These are phyloP conservation scores for Paramarasmius palmivorus DNA, from an alignment of 1,284 basidiomycete species.

Conservation along the genomic window DNA sequence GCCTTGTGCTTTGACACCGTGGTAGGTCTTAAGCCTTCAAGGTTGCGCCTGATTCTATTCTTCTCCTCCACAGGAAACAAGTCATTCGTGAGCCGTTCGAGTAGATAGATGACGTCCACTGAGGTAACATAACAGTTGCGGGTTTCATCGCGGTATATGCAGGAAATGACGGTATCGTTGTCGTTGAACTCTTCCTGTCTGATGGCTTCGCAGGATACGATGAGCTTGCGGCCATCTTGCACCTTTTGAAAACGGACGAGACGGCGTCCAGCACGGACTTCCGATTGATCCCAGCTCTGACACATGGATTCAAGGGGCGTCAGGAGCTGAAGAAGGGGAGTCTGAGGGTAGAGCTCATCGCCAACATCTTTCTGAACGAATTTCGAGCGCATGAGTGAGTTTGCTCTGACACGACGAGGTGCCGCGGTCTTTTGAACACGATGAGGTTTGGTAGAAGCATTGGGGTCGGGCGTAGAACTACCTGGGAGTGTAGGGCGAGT, in stretches of 20 bases:
- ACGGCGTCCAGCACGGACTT: conserved; percentile 60
- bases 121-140: conserved; percentile 88
- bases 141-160: conserved; percentile 84
- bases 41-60: conserved; percentile 91
- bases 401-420: conserved; percentile 42
- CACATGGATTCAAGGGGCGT: conserved; percentile 56
- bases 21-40: conserved; percentile 89
- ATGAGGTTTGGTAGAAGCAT: conserved; percentile 7
- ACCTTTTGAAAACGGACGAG: conserved; percentile 71
- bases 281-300: conserved; percentile 56
- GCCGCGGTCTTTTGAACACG: conserved; percentile 26
- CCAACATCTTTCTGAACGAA: conserved; percentile 25
- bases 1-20: conserved; percentile 88
- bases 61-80: conserved; percentile 94
- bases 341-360: conserved; percentile 42
- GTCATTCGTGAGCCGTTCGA: conserved; percentile 84
- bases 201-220: conserved; percentile 65
- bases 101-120: conserved; percentile 91
- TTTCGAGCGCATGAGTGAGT: conserved; percentile 45
- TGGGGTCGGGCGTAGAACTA: conserved; percentile 17
- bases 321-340: conserved; percentile 56
- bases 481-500: neutral
- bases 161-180: conserved; percentile 73
- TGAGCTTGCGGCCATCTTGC: conserved; percentile 60
- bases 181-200: conserved; percentile 58